Conservation (phyloP, 768 basidiomycete genomes). For the Collybiopsis confluens region DNA sequence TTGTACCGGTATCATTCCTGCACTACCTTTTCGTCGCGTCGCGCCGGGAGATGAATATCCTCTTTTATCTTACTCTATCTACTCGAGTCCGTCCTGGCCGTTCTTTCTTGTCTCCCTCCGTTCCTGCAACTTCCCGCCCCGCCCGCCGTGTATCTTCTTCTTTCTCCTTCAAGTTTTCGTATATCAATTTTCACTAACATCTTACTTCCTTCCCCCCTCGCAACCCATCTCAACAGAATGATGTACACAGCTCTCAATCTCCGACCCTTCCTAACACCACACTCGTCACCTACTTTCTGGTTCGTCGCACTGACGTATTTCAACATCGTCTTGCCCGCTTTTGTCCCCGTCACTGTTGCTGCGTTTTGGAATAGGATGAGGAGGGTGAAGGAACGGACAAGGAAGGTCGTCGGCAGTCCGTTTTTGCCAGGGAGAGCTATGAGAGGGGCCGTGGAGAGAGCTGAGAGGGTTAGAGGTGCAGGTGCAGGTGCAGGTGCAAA, state of each 20-base stretch:
- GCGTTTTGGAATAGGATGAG: constrained; percentile 60
- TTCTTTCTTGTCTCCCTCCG: no score
- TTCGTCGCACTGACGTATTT: constrained; percentile 61
- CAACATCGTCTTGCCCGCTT: constrained; percentile 62
- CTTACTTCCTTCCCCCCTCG: background rate
- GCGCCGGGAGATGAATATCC: no score
- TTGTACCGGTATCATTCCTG: no score
- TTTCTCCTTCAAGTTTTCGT: no score
- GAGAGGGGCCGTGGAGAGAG: constrained; percentile 47
- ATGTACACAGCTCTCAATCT: constrained; percentile 70
- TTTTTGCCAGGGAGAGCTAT: constrained; percentile 47
- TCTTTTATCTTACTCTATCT: no score
- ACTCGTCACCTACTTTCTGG: constrained; percentile 46
- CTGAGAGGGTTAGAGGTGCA: constrained; percentile 22
- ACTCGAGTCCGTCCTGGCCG: no score
- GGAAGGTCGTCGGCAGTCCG: constrained; percentile 41
- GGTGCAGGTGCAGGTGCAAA: background rate
- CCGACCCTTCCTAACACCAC: constrained; percentile 40
- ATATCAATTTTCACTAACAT: no score
- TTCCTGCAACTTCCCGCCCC: no score
- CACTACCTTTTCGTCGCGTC: no score
- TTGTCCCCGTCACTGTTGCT: constrained; percentile 30
- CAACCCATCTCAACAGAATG: constrained; percentile 45
- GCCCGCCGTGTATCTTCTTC: no score
- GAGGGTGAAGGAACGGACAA: constrained; percentile 48